These are phyloP conservation scores for Solanum habrochaites DNA, from an alignment of 257 asterid genomes.

Conservation along the genomic window DNA sequence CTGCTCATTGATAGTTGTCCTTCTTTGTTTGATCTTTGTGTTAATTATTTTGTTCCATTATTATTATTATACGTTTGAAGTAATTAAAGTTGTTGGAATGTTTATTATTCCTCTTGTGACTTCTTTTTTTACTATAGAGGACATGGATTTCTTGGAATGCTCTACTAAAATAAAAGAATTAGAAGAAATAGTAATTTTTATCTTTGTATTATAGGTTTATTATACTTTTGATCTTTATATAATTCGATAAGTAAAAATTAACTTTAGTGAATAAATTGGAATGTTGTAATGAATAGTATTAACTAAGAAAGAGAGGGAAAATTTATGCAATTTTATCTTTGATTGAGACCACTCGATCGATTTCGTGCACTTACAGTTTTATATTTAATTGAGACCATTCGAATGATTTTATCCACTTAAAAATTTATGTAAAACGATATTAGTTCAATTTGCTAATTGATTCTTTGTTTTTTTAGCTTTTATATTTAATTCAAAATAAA, in stretches of 20 bases:
- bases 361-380: no score
- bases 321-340: no score
- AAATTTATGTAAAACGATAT: neutral
- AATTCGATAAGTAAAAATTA: neutral
- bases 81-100: neutral
- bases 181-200: neutral
- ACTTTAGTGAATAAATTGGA: accelerated
- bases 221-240: neutral
- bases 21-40: neutral
- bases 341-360: neutral
- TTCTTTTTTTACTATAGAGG: neutral
- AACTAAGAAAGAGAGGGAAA: neutral
- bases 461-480: neutral
- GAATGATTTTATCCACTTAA: no score
- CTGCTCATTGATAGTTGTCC: neutral
- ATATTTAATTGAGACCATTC: no score
- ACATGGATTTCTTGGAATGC: neutral
- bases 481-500: neutral
- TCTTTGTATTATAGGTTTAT: neutral
- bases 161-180: neutral
- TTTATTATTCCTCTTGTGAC: neutral
- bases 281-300: neutral
- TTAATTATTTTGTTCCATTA: neutral
- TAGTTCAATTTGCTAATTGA: neutral
- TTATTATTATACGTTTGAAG: neutral